These are phyloP conservation scores for Wickerhamiella spandovensis DNA, from an alignment of 805 yeast species.

Conservation along the genomic window DNA sequence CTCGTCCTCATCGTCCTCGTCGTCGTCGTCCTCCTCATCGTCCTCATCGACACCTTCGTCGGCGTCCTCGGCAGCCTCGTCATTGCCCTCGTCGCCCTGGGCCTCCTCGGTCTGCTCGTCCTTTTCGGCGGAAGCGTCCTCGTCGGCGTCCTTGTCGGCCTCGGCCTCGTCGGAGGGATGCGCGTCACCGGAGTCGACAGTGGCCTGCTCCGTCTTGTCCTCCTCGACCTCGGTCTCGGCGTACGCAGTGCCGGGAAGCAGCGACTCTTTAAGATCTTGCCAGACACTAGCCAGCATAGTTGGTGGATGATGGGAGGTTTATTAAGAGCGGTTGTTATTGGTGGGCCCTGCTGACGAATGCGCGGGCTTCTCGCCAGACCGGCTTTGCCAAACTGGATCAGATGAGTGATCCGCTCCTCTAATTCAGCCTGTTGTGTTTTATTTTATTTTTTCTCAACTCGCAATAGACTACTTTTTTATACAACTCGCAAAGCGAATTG, in stretches of 20 bases:
- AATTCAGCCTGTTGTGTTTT: no score
- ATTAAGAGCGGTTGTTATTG: slow-evolving; percentile 6
- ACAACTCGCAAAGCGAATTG: no score
- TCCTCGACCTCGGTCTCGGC: slow-evolving; percentile 44
- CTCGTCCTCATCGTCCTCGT: slow-evolving; percentile 55
- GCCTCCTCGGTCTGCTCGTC: slow-evolving; percentile 28
- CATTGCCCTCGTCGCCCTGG: slow-evolving; percentile 8
- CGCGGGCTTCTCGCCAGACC: no score
- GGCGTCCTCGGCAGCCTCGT: neutral
- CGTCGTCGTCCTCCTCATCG: slow-evolving; percentile 36
- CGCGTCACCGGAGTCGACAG: slow-evolving; percentile 11
- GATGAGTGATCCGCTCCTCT: no score
- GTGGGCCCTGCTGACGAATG: slow-evolving; percentile 1
- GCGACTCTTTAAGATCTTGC: slow-evolving; percentile 65
- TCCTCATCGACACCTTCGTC: slow-evolving; percentile 29
- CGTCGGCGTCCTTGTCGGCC: slow-evolving; percentile 21
- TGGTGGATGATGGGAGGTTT: slow-evolving; percentile 8
- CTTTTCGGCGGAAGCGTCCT: slow-evolving; percentile 26
- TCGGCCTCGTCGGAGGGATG: slow-evolving; percentile 12
- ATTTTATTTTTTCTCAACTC: no score
- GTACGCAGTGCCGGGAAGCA: slow-evolving; percentile 65
- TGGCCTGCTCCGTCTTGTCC: slow-evolving; percentile 7
- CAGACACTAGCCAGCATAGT: slow-evolving; percentile 28
- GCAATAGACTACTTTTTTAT: no score
- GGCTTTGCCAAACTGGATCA: no score